Conservation (phyloP, 768 basidiomycete genomes). For the Boletus rufocinnamomeus region DNA sequence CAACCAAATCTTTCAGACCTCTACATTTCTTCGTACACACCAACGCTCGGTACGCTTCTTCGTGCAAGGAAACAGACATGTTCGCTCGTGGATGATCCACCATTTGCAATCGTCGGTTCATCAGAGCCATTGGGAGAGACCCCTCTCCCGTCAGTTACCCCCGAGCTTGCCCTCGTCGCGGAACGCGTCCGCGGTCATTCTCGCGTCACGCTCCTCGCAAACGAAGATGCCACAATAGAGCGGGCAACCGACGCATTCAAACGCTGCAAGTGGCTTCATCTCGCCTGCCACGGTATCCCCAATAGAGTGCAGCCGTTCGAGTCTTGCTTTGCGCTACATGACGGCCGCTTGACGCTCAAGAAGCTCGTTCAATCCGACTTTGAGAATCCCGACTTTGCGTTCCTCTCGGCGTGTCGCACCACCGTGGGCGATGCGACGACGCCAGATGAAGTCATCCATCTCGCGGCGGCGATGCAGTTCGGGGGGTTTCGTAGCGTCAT, state of each 20-base stretch:
- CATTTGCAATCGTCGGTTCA: conserved; percentile 2
- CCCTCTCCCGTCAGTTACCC: not conserved
- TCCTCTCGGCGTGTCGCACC: conserved; percentile 32
- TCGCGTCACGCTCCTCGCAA: conserved; percentile 3
- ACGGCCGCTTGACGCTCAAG: conserved; percentile 11
- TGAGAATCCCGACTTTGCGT: conserved; percentile 8
- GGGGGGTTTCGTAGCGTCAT: conserved; percentile 28
- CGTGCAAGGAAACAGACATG: not conserved
- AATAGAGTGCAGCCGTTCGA: conserved; percentile 11
- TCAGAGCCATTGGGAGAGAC: conserved; percentile 4
- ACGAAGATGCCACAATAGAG: conserved; percentile 3
- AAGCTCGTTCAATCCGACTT: conserved; percentile 1
- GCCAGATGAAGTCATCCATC: conserved; percentile 26
- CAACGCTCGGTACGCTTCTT: conserved; percentile 24
- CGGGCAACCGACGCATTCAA: conserved; percentile 4
- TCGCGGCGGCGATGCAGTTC: conserved; percentile 18
- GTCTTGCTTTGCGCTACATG: conserved; percentile 12
- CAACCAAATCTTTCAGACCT: not conserved
- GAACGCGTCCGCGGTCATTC: not conserved
- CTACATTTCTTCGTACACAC: conserved; percentile 29
- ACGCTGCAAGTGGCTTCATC: conserved; percentile 25
- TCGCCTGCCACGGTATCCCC: conserved; percentile 28
- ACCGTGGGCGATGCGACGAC: conserved; percentile 16
- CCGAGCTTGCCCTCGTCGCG: conserved; percentile 12
- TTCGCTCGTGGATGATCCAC: not conserved